A percentile compares a stretch with the other conserved stretches of the same genome.
These are phyloP conservation scores for Trichothecium roseum DNA, from an alignment of 2,329 filamentous ascomycete species.

Conservation along the genomic window DNA sequence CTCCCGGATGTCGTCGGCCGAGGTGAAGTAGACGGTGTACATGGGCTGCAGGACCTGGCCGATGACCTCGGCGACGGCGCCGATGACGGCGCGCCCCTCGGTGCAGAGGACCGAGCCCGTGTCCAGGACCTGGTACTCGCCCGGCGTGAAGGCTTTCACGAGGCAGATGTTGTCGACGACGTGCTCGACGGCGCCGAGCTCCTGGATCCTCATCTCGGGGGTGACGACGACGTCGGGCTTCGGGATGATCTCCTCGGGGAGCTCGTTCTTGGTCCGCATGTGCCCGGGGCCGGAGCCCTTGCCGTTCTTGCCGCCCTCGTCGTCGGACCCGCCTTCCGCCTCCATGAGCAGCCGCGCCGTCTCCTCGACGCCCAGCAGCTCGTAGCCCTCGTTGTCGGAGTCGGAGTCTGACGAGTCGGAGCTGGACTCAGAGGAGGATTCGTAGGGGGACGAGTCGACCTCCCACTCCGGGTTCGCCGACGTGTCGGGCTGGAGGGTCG, in stretches of 20 bases:
- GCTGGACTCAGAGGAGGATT: slow-evolving; percentile 52
- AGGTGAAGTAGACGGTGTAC: slow-evolving; percentile 72
- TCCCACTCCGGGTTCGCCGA: slow-evolving; percentile 70
- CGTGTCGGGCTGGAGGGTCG: slow-evolving; percentile 8
- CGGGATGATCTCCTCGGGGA: slow-evolving; percentile 49
- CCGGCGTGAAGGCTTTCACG: slow-evolving; percentile 67
- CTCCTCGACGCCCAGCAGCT: slow-evolving; percentile 70
- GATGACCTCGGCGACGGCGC: slow-evolving; percentile 74
- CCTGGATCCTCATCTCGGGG: slow-evolving; percentile 63
- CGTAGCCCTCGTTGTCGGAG: slow-evolving; percentile 52
- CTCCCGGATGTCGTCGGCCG: slow-evolving; percentile 54
- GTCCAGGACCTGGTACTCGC: slow-evolving; percentile 78
- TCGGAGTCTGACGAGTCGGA: slow-evolving; percentile 53
- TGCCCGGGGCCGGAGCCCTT: slow-evolving; percentile 29
- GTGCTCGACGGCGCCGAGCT: slow-evolving; percentile 65
- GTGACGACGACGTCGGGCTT: slow-evolving; percentile 75
- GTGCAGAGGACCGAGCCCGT: slow-evolving; percentile 74
- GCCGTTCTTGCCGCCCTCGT: slow-evolving; percentile 49
- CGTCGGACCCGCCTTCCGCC: slow-evolving; percentile 68
- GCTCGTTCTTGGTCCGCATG: slow-evolving; percentile 76
- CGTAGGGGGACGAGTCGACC: slow-evolving; percentile 64
- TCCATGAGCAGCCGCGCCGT: slow-evolving; percentile 79
- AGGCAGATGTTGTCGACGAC: slow-evolving; percentile 71
- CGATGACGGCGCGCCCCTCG: slow-evolving; percentile 64
- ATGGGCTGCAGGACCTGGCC: slow-evolving; percentile 78